A percentile compares a stretch with the other conserved stretches of the same genome.
These are phyloP conservation scores for Serendipita sp. DNA, from an alignment of 768 basidiomycete species.

Conservation along the genomic window DNA sequence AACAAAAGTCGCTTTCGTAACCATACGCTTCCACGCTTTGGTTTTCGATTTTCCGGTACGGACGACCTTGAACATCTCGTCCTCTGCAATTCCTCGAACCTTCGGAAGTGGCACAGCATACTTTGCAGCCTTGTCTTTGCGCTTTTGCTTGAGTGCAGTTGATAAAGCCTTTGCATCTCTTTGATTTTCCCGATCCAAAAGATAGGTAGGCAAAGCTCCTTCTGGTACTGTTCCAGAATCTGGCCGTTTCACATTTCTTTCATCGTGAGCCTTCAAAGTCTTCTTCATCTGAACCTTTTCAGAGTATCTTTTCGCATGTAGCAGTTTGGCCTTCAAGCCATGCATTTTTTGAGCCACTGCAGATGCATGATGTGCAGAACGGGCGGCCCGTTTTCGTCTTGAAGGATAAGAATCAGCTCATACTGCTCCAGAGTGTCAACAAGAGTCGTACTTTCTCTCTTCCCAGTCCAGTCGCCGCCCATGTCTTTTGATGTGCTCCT, in stretches of 20 bases:
- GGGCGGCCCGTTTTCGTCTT: conserved; percentile 72
- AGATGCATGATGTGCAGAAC: conserved; percentile 61
- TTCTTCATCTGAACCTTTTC: conserved; percentile 99
- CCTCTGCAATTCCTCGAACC: conserved; percentile 95
- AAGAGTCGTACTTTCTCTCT: conserved; percentile 65
- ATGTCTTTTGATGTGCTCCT: conserved; percentile 95
- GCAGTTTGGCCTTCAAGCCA: conserved; percentile 94
- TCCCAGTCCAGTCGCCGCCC: conserved; percentile 91
- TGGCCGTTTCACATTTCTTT: conserved; percentile 91
- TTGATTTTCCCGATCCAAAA: conserved; percentile 95
- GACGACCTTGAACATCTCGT: conserved; percentile 99
- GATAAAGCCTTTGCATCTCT: conserved; percentile 95
- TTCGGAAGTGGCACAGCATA: conserved; percentile 94
- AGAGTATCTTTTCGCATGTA: conserved; percentile 89
- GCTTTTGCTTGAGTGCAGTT: conserved; percentile 91
- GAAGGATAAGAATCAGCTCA: background rate
- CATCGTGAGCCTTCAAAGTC: conserved; percentile 98
- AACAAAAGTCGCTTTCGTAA: conserved; percentile 98
- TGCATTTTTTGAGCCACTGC: conserved; percentile 83
- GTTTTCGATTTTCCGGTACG: conserved; percentile 92
- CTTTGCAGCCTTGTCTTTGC: conserved; percentile 98
- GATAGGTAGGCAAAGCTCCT: conserved; percentile 84
- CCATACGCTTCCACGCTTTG: conserved; percentile 98
- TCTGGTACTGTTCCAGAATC: conserved; percentile 72
- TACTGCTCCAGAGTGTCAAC: conserved; percentile 2